Evolutionary conservation across 805 yeast species (phyloP).

Genomic region (Danielia oregonensis): DNA sequence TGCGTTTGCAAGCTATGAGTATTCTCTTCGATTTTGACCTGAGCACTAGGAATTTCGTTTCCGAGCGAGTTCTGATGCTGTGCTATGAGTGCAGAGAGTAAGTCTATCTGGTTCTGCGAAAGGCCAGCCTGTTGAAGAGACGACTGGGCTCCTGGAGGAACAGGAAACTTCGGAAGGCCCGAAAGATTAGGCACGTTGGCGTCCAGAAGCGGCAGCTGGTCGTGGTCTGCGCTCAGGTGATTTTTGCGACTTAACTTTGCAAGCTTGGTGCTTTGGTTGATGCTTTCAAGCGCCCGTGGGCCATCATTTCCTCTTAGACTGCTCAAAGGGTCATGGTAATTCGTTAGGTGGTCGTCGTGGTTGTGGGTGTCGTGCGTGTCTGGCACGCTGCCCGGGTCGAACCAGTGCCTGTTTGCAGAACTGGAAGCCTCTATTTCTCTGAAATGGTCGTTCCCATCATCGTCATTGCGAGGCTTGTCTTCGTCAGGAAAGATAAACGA

Average conservation of each 20-base stretch:
- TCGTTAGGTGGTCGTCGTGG: too few species aligned
- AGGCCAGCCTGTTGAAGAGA: constrained; percentile 66
- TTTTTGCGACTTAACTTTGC: constrained; percentile 9
- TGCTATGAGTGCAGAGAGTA: constrained; percentile 68
- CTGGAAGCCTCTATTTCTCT: neutral
- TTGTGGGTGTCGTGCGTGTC: neutral
- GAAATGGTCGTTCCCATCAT: constrained; percentile 15
- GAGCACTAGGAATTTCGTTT: neutral
- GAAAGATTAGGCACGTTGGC: constrained; percentile 18
- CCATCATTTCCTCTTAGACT: constrained; percentile 2
- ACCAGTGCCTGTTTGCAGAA: constrained; percentile 1
- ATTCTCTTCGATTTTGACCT: neutral
- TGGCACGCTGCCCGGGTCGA: neutral
- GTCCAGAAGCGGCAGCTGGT: neutral
- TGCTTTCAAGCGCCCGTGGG: constrained; percentile 4
- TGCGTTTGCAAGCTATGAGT: too few species aligned
- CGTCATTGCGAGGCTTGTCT: constrained; percentile 51
- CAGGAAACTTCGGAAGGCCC: constrained; percentile 56
- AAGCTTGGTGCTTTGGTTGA: constrained; percentile 11
- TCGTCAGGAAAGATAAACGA: constrained; percentile 80
- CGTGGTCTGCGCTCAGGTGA: too few species aligned
- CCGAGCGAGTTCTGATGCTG: constrained; percentile 48
- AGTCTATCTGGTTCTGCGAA: constrained; percentile 65
- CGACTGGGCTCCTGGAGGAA: constrained; percentile 69
- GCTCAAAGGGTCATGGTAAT: neutral